Conservation (phyloP, 2,329 filamentous ascomycete genomes). For the Ilyonectria destructans region DNA sequence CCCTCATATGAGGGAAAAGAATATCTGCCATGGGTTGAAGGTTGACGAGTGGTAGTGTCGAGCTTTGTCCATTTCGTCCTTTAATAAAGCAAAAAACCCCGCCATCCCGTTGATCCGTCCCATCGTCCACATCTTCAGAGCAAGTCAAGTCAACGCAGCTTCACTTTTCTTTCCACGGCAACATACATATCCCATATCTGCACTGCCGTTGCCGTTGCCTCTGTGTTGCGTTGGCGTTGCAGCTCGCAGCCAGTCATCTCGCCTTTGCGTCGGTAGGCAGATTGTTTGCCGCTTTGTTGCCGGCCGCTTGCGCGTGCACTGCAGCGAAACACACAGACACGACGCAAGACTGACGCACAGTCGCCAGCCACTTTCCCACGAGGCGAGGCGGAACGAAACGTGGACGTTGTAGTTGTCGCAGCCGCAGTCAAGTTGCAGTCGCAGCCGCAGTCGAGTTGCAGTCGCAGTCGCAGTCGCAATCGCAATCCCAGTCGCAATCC, state of each 20-base stretch:
- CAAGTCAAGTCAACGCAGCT: neutral
- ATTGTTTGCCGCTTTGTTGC: conserved; percentile 23
- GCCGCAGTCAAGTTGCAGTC: neutral
- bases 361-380: neutral
- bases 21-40: conserved; percentile 14
- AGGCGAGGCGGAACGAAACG: neutral
- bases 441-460: neutral
- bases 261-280: conserved; percentile 10
- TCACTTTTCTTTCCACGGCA: too few species aligned
- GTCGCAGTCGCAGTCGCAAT: neutral
- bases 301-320: conserved; percentile 13
- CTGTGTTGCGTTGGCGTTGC: conserved; percentile 31
- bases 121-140: conserved; percentile 1
- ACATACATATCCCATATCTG: neutral
- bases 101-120: conserved; percentile 25
- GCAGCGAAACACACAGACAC: neutral
- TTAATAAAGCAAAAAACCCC: conserved; percentile 33
- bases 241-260: conserved; percentile 19
- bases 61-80: conserved; percentile 17
- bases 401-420: too few species aligned
- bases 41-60: conserved; percentile 15
- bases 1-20: conserved; percentile 5
- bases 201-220: neutral
- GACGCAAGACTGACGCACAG: neutral
- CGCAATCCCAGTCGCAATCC: neutral